Base-by-base conservation (phyloP, 345 rosid genomes). In the Citrus sinensis region DNA sequence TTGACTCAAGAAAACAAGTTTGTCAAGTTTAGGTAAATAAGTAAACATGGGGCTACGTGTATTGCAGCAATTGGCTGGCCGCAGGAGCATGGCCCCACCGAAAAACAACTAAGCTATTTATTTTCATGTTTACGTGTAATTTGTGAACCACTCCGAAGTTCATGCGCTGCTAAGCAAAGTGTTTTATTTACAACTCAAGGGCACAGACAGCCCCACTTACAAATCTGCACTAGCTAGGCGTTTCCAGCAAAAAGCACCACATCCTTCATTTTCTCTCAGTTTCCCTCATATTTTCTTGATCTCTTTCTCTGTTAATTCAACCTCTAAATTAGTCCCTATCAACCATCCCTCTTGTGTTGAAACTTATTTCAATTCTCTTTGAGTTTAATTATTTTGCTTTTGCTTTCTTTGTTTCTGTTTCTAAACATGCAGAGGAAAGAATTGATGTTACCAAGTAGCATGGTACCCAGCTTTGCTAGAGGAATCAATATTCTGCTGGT, bases 401-500 rank as follows among this genome's bases (percentile, higher is more conserved):
- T 62, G 58, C 13, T 42, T 75, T 32, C 5, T 22, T 39, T 19
- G n/a, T 46, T 46, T 75, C 27, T 51, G 25, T 70, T 22, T 49
- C 8, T 32, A 4, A 40, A 40, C 20, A 64, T 30, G 58, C 62
- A 65, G 19, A 24, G 42, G 58, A 35, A 32, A 24, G 37, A 67
- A 7, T 1, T 7, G 22, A 2, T 35, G 46, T 0, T 11, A 7
- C 30, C 73, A 20, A 54, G 73, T 24, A 79, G 63, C 58, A 76
- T 5, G 19, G 75, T 88, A 17, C 86, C 85, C 6, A 72, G 61
- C 70, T 83, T 68, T 17, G 86, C 80, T 56, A 76, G 64, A 27
- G 87, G 84, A 25, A 69, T 87, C 30, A 27, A 25, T 4, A 24
- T 88, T 34, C 56, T 87, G 76, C 9, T 88, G 85, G 87, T 87